Evolutionary conservation across 2,329 filamentous ascomycete species (phyloP), one percentile per base, ranked within the genome.

Genomic region (Cladobotryum mycophilum): DNA sequence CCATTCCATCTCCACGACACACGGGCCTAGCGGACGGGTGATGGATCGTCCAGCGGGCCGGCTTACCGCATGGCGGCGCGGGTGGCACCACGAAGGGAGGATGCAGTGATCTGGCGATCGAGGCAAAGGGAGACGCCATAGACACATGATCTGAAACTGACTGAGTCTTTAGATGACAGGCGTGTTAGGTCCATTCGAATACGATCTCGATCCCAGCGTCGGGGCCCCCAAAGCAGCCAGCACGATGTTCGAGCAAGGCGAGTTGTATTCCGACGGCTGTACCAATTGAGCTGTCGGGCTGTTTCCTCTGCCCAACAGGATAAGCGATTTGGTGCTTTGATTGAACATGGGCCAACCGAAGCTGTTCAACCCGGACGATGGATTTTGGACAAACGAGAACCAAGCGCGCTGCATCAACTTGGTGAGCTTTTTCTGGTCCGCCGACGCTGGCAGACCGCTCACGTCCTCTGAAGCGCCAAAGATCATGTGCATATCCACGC

Each of bases 401-500:
- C 73, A 75, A 1, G 70, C 69, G 0, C 57, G 55, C 48, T 71
- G 70, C 66, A 76, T 70, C 4, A 66, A 53, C 36, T 48, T 51
- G 2, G 66, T 69, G 3, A 72, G 59, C 15, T 56, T 30, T 11
- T 54, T 56, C 55, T 75, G 68, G 0, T 59, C 53, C 0, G 51
- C 46, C 1, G 59, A 59, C 6, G 65, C 58, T 0, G 62, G 56
- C 9, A 74, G 58, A 2, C 69, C 71, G 44, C 67, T 71, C 38
- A 73, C 66, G 18, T 67, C 64, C 3, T 50, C 62, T 1, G 67
- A 68, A 2, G 63, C 69, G 1, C 72, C 72, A 51, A 76, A 75
- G 14, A 76, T 60, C 68, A 76, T 75, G 51, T 73, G 68, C 47
- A 76, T 47, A 33, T 76, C 74, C 1, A 67, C 66, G 0, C 72